phyloP scores from a whole-genome alignment of 306 rosid species.

The Rosa multiflora region DNA sequence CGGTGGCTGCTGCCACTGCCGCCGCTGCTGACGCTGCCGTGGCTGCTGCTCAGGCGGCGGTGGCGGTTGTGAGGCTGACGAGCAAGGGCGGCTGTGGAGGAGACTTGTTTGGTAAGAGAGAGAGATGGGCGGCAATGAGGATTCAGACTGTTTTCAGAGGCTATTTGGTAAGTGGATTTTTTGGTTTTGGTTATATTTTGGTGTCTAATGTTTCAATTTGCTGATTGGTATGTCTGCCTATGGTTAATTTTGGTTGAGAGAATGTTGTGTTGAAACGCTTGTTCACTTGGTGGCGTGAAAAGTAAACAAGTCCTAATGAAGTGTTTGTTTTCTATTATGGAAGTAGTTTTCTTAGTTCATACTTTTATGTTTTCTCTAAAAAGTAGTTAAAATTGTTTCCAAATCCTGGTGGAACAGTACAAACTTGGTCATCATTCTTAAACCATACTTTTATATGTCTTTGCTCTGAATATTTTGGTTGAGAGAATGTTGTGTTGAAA shows the following conservation, averaged over 20 bases:
- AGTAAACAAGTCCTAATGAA: not conserved
- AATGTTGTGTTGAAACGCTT: not conserved
- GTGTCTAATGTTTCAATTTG: not conserved
- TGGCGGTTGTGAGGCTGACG: slow-evolving; percentile 79
- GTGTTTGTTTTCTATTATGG: slow-evolving; percentile 25
- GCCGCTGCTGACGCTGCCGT: slow-evolving; percentile 89
- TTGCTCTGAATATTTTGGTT: slow-evolving; percentile 34
- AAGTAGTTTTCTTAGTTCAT: slow-evolving; percentile 45
- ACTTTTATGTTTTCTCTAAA: slow-evolving; percentile 48
- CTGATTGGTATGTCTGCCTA: slow-evolving; percentile 4
- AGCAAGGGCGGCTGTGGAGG: slow-evolving; percentile 61
- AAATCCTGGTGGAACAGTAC: slow-evolving; percentile 55
- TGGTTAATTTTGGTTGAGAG: not conserved
- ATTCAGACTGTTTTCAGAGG: slow-evolving; percentile 92
- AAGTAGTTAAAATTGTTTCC: slow-evolving; percentile 22
- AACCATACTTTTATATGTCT: slow-evolving; percentile 43
- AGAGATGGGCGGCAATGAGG: slow-evolving; percentile 67
- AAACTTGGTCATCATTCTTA: slow-evolving; percentile 24
- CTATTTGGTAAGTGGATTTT: slow-evolving; percentile 55
- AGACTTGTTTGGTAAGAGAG: slow-evolving; percentile 46
- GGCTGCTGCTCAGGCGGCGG: slow-evolving; percentile 90
- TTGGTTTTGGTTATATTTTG: not conserved
- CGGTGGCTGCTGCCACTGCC: slow-evolving; percentile 95
- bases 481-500: not conserved
- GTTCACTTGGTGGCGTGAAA: not conserved